phyloP scores from a whole-genome alignment of 257 asterid genomes.

The Capsicum pubescens region DNA sequence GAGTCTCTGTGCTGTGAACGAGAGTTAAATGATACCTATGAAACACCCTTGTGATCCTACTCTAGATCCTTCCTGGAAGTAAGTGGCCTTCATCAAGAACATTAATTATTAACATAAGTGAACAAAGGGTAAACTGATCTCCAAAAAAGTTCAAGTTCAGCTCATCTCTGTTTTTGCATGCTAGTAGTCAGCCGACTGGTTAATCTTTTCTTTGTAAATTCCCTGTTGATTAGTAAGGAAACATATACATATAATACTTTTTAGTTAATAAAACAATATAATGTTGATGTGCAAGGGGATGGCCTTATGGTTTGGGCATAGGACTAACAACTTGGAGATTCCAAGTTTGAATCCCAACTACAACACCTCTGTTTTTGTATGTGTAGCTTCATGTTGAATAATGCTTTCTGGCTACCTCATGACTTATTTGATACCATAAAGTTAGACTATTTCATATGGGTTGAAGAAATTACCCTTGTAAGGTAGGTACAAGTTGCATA shows the following conservation, averaged over 20 bases:
- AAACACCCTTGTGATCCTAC: not conserved
- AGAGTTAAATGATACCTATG: constrained; percentile 27
- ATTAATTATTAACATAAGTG: not conserved
- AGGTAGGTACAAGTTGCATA: not conserved
- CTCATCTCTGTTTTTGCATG: not conserved
- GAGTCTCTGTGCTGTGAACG: constrained; percentile 34
- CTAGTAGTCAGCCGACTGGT: not conserved
- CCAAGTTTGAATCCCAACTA: not conserved
- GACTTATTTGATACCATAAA: not conserved
- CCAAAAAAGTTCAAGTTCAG: not conserved
- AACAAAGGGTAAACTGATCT: not conserved
- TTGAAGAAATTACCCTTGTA: no score
- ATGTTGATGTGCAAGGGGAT: not conserved
- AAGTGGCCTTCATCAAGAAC: constrained; percentile 31
- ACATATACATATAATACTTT: not conserved
- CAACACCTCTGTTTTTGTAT: not conserved
- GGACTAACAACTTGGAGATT: not conserved
- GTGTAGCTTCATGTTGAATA: not conserved
- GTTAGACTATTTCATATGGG: not conserved
- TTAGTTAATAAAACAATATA: not conserved
- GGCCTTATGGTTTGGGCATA: not conserved
- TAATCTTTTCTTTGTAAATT: not conserved
- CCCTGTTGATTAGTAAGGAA: not conserved
- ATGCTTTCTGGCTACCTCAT: not conserved
- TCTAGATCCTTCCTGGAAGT: constrained; percentile 51